Conservation (phyloP, 768 basidiomycete genomes). For the Mycena rosella region DNA sequence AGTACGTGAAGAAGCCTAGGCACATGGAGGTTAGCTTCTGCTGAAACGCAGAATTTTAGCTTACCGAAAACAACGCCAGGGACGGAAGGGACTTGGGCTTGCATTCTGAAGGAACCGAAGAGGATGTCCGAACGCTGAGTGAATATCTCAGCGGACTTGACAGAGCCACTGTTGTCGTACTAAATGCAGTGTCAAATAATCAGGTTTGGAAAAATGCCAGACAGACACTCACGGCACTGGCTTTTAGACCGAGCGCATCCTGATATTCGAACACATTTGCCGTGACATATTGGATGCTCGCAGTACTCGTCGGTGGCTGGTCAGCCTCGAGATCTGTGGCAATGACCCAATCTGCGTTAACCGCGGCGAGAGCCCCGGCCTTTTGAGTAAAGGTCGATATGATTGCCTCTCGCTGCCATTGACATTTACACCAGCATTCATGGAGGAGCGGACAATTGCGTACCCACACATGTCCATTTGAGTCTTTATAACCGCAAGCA, state of each 20-base stretch:
- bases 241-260: conserved; percentile 31
- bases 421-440: neutral
- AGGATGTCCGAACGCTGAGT: conserved; percentile 29
- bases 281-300: conserved; percentile 31
- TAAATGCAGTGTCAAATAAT: too few relatives aligned
- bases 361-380: conserved; percentile 30
- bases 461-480: conserved; percentile 34
- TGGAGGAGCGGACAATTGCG: neutral
- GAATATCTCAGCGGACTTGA: conserved; percentile 35
- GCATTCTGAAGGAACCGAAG: conserved; percentile 36
- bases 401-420: conserved; percentile 31
- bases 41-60: neutral
- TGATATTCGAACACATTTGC: conserved; percentile 28
- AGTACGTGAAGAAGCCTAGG: conserved; percentile 36
- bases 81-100: conserved; percentile 32
- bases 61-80: conserved; percentile 36
- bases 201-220: too few relatives aligned
- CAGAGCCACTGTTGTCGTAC: conserved; percentile 22
- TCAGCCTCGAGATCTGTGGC: conserved; percentile 29
- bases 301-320: conserved; percentile 21
- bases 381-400: conserved; percentile 30
- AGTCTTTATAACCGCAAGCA: conserved; percentile 34
- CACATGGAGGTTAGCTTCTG: neutral
- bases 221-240: conserved; percentile 27
- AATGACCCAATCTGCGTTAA: conserved; percentile 31